phyloP scores from a whole-genome alignment of 2,329 filamentous ascomycete genomes.

The Alternaria sp. region DNA sequence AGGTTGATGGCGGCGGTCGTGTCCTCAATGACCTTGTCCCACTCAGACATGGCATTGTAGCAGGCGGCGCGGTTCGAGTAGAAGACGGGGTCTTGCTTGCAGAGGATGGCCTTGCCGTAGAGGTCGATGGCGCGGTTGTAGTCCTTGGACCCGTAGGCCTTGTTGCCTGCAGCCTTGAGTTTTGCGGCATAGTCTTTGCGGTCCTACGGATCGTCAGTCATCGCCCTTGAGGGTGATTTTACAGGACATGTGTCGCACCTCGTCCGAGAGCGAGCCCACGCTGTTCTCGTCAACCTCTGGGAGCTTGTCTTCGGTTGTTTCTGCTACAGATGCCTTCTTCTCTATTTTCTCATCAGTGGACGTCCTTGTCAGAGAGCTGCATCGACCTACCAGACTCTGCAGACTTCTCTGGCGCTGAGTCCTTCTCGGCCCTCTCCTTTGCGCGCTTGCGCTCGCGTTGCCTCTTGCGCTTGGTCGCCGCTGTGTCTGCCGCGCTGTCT shows the following conservation, averaged over 20 bases:
- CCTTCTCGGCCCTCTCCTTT: conserved; percentile 69
- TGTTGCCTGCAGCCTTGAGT: conserved; percentile 94
- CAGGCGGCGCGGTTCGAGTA: conserved; percentile 98
- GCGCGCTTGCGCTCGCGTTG: conserved; percentile 91
- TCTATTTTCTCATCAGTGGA: conserved; percentile 39
- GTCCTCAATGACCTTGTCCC: conserved; percentile 96
- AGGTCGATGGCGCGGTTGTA: conserved; percentile 93
- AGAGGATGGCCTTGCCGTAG: conserved; percentile 94
- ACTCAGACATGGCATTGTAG: conserved; percentile 90
- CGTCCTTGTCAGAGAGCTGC: neutral
- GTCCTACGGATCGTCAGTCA: conserved; percentile 62
- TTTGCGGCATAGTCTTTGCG: conserved; percentile 87
- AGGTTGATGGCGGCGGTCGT: conserved; percentile 93
- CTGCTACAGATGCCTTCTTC: conserved; percentile 46
- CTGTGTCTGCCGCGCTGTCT: conserved; percentile 41
- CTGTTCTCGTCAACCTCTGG: conserved; percentile 57
- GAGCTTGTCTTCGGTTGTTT: conserved; percentile 53
- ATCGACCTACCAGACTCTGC: conserved; percentile 38
- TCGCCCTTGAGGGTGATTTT: neutral
- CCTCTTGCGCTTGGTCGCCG: conserved; percentile 69
- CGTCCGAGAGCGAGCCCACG: conserved; percentile 52
- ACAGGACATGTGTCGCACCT: conserved; percentile 30
- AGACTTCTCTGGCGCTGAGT: conserved; percentile 52
- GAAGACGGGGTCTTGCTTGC: conserved; percentile 96
- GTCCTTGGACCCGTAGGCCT: conserved; percentile 92